A percentile compares a stretch with the other conserved stretches of the same genome.
Conservation (phyloP, 2,329 filamentous ascomycete genomes). For the Sclerotinia minor region DNA sequence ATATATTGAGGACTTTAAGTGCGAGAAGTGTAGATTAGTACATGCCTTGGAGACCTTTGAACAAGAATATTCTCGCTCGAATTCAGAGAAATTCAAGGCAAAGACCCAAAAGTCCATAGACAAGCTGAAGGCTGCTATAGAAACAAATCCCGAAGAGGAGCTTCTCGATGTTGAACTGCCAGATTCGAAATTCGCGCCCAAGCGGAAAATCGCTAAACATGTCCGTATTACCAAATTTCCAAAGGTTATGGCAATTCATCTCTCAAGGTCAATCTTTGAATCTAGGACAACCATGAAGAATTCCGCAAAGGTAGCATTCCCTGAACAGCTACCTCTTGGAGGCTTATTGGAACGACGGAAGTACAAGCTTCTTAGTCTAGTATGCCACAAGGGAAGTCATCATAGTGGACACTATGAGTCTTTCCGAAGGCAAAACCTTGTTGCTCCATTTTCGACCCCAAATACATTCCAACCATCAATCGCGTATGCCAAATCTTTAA, state of each 20-base stretch:
- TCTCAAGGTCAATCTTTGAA: constrained; percentile 92
- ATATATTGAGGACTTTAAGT: constrained; percentile 95
- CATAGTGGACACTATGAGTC: constrained; percentile 97
- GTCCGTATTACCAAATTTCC: constrained; percentile 86
- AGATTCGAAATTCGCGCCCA: constrained; percentile 71
- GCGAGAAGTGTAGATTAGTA: constrained; percentile 85
- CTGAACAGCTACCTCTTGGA: constrained; percentile 80
- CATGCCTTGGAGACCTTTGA: constrained; percentile 70
- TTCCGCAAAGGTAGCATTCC: constrained; percentile 88
- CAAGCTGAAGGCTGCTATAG: constrained; percentile 67
- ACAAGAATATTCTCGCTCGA: constrained; percentile 55
- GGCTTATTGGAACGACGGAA: constrained; percentile 73
- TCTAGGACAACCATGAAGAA: constrained; percentile 82
- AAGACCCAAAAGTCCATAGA: constrained; percentile 59
- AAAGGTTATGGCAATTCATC: constrained; percentile 85
- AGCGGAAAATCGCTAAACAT: constrained; percentile 81
- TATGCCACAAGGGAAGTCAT: constrained; percentile 94
- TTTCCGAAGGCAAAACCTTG: constrained; percentile 81
- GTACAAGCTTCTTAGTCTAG: constrained; percentile 82
- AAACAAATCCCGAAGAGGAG: constrained; percentile 76
- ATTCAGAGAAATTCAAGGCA: constrained; percentile 52
- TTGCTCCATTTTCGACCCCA: constrained; percentile 78
- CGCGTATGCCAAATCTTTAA: constrained; percentile 53
- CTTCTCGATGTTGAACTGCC: constrained; percentile 74
- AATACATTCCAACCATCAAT: constrained; percentile 75